Percentiles rank a stretch among this genome's conserved stretches.
phyloP scores from a whole-genome alignment of 148 eudicot genomes.

The Oxyria digyna region DNA sequence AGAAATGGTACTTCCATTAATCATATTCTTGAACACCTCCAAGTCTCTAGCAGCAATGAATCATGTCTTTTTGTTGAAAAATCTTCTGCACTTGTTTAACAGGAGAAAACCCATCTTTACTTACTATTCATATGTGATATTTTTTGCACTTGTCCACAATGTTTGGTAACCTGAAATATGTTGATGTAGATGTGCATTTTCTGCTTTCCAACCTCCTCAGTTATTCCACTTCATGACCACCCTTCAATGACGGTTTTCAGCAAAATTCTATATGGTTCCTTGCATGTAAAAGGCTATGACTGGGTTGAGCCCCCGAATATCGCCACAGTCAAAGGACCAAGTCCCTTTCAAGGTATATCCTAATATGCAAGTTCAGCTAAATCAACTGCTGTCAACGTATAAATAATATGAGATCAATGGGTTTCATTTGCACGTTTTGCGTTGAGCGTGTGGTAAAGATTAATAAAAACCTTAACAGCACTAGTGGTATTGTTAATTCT shows the following conservation, averaged over 20 bases:
- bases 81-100: not conserved
- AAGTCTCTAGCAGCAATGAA: not conserved
- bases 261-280: slow-evolving; percentile 90
- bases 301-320: slow-evolving; percentile 81
- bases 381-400: not conserved
- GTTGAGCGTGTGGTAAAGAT: not conserved
- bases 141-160: not conserved
- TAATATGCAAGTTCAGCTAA: not conserved
- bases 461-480: not conserved
- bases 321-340: slow-evolving; percentile 27
- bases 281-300: slow-evolving; percentile 93
- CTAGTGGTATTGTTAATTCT: not conserved
- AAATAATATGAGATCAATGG: not conserved
- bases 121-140: not conserved
- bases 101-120: not conserved
- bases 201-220: slow-evolving; percentile 83
- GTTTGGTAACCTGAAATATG: not conserved
- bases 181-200: slow-evolving; percentile 90
- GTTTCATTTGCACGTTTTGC: not conserved
- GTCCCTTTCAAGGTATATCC: slow-evolving; percentile 39
- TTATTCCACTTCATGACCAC: slow-evolving; percentile 94
- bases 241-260: slow-evolving; percentile 96
- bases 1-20: not conserved
- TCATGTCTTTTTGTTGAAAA: not conserved
- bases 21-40: not conserved